Evolutionary conservation across 768 basidiomycete species (phyloP), one percentile per base, ranked within the genome.

Genomic region (Infundibulicybe gibba): DNA sequence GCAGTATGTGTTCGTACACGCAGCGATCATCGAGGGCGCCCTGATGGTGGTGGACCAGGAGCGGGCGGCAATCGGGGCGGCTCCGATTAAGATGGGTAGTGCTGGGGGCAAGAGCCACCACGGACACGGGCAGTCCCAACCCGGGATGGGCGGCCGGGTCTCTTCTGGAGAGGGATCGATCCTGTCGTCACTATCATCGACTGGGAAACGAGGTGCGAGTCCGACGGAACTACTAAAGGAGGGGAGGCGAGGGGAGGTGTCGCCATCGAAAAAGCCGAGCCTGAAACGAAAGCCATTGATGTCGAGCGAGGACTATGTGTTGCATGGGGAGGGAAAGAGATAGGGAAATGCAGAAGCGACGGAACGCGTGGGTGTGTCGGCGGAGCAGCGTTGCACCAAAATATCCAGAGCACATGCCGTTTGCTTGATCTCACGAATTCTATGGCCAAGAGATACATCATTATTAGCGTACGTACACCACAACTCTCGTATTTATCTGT

Each of bases 1-100:
- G 48, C 95, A 98, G 68, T 98, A 94, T 59, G 86, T 94, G 15
- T 97, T 94, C 65, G 89, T 93, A 32, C 90, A 97, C 61, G 82
- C 85, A 25, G 91, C 85, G 14, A 73, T 94, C 47, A 77, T 93
- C 48, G 88, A 90, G 63, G 90, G 91, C 6, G 79, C 85, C 13
- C 63, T 93, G 66, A 74, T 79, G 75, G 70, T 92, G 14, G 74
- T 86, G 40, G 90, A 91, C 52, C 86, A 90, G 62, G 82, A 86
- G 65, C 72, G 68, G 48, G 71, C 71, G 57, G 48, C 52, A 40
- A 54, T 49, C n/a, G 39, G 48, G 51, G 53, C 47, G 54, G 60
- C 32, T n/a, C n/a, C n/a, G n/a, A n/a, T n/a, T 16, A 55, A 49
- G 32, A 45, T 44, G 25, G 50, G 51, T 41, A 52, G 41, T 47